Conservation (phyloP, 129 eudicot genomes). For the Saposhnikovia divaricata region DNA sequence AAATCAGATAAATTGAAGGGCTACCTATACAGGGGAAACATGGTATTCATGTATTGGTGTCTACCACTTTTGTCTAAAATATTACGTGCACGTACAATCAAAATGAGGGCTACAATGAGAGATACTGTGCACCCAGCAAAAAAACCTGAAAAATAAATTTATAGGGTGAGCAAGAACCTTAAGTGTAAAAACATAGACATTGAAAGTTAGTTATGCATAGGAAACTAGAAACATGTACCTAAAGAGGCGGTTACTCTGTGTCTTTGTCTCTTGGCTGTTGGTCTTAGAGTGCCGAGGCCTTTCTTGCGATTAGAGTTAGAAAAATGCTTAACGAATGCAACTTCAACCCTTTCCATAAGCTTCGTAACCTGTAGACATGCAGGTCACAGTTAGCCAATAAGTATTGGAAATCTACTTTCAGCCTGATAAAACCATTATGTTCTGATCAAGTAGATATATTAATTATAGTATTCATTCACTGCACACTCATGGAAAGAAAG, state of each 20-base stretch:
- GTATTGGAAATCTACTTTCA: background rate
- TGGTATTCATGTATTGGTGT: constrained; percentile 25
- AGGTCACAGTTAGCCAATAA: background rate
- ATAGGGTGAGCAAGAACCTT: background rate
- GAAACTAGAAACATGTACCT: constrained; percentile 16
- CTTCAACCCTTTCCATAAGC: constrained; percentile 44
- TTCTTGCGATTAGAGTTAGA: constrained; percentile 36
- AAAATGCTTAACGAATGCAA: constrained; percentile 41
- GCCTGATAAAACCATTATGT: background rate
- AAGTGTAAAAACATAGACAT: background rate
- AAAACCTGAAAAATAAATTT: constrained; percentile 23
- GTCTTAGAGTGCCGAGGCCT: constrained; percentile 34
- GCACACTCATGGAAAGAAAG: background rate
- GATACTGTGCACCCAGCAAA: constrained; percentile 34
- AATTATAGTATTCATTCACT: background rate
- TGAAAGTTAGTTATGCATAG: background rate
- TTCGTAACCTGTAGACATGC: constrained; percentile 24
- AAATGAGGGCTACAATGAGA: constrained; percentile 27
- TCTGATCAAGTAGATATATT: background rate
- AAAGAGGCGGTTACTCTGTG: constrained; percentile 38
- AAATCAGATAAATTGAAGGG: background rate
- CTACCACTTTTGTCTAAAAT: constrained; percentile 17
- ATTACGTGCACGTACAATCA: constrained; percentile 23
- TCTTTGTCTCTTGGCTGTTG: constrained; percentile 31
- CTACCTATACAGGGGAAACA: constrained; percentile 42